Conservation (phyloP, 2,329 filamentous ascomycete genomes). For the Neoascochyta sp. region DNA sequence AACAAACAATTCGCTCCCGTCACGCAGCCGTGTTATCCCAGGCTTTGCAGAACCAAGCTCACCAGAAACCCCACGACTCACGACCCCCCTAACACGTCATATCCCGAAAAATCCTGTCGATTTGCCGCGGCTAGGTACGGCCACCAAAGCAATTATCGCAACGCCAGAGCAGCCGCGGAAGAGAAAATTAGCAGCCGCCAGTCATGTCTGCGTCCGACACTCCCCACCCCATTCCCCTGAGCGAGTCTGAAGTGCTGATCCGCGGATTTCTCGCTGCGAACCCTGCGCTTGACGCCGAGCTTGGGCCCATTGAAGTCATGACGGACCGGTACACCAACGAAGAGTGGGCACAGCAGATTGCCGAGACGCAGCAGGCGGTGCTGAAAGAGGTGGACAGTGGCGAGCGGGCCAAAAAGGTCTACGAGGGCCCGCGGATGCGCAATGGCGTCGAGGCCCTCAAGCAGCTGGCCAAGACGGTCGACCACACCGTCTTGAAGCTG, state of each 20-base stretch:
- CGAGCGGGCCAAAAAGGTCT: slow-evolving; percentile 25
- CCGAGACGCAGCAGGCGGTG: slow-evolving; percentile 32
- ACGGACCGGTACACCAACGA: slow-evolving; percentile 45
- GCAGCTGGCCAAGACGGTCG: slow-evolving; percentile 40
- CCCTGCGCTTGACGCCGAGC: slow-evolving; percentile 25
- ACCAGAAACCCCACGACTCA: no score
- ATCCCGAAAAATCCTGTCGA: no score
- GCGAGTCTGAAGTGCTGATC: slow-evolving; percentile 34
- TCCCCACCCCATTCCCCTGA: slow-evolving; percentile 24
- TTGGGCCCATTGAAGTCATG: slow-evolving; percentile 33
- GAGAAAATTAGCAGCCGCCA: no score
- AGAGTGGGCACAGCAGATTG: slow-evolving; percentile 45
- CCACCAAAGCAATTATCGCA: no score
- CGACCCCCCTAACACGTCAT: no score
- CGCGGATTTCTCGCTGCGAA: slow-evolving; percentile 34
- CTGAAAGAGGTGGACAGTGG: slow-evolving; percentile 25
- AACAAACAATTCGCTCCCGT: slow-evolving; percentile 6
- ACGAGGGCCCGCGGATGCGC: slow-evolving; percentile 24
- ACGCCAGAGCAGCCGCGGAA: no score
- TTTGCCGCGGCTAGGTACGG: no score
- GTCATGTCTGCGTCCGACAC: slow-evolving; percentile 12
- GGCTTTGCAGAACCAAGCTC: no score
- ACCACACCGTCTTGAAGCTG: slow-evolving; percentile 51
- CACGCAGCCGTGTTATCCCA: no score
- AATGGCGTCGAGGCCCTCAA: slow-evolving; percentile 25